phyloP scores from a whole-genome alignment of 2,329 filamentous ascomycete genomes.

The Apiospora pterosperma region DNA sequence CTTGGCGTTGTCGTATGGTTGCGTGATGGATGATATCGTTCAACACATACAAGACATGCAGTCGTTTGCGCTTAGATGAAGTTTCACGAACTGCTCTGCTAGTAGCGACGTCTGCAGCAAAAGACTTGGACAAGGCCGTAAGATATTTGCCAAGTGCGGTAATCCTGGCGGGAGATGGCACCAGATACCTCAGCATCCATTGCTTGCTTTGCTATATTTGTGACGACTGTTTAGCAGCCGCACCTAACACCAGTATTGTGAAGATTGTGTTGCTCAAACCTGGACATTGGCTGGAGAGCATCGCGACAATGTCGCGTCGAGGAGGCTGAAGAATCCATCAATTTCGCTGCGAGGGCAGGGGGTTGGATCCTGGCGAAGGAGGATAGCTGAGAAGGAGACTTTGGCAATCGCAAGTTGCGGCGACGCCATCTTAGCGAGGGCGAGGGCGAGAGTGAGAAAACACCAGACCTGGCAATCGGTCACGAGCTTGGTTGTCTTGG shows the following conservation, averaged over 20 bases:
- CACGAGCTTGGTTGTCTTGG: not conserved
- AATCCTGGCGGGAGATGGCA: constrained; percentile 63
- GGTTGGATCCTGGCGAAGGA: constrained; percentile 71
- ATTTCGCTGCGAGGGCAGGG: constrained; percentile 67
- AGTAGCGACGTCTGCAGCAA: constrained; percentile 30
- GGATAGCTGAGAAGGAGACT: constrained; percentile 70
- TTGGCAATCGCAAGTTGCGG: constrained; percentile 75
- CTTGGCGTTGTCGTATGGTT: constrained; percentile 46
- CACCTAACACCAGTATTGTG: constrained; percentile 35
- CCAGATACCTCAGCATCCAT: constrained; percentile 75
- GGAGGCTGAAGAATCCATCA: constrained; percentile 62
- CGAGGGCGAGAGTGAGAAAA: not conserved
- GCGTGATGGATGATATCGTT: constrained; percentile 76
- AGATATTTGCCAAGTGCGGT: constrained; percentile 73
- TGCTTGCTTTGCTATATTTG: constrained; percentile 74
- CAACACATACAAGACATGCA: constrained; percentile 75
- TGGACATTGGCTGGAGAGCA: constrained; percentile 82
- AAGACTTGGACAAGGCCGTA: constrained; percentile 62
- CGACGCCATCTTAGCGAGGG: constrained; percentile 50
- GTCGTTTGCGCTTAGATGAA: constrained; percentile 63
- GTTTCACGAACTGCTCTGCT: constrained; percentile 37
- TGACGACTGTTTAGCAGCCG: constrained; percentile 30
- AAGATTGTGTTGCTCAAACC: constrained; percentile 62
- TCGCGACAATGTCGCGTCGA: constrained; percentile 62
- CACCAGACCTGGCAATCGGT: not conserved